Evolutionary conservation across 129 eudicot species (phyloP).

Genomic region (Scalesia atractyloides): DNA sequence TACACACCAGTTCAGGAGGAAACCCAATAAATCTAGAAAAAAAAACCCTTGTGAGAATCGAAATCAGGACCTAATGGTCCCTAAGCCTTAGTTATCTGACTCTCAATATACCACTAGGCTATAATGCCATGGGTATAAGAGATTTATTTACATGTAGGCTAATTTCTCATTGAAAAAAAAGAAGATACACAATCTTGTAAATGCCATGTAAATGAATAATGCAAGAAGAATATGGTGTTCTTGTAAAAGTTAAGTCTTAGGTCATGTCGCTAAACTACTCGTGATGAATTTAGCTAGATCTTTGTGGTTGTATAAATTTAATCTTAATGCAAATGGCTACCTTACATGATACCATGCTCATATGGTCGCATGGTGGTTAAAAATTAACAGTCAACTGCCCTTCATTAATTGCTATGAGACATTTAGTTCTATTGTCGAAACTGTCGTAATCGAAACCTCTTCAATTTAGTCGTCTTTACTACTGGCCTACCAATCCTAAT

Average conservation of each 20-base stretch:
- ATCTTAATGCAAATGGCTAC: not conserved
- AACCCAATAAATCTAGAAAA: too few species aligned
- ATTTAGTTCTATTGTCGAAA: not conserved
- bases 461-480: not conserved
- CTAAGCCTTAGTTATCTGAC: too few species aligned
- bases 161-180: too few species aligned
- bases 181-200: too few species aligned
- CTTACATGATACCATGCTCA: not conserved
- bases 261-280: not conserved
- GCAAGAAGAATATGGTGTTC: too few species aligned
- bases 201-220: too few species aligned
- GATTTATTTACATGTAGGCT: too few species aligned
- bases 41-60: too few species aligned
- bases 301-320: not conserved
- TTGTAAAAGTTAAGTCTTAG: not conserved
- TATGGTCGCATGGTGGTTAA: not conserved
- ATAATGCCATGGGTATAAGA: too few species aligned
- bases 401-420: not conserved
- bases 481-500: not conserved
- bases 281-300: not conserved
- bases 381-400: not conserved
- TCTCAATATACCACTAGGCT: too few species aligned
- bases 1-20: too few species aligned
- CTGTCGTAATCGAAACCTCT: not conserved
- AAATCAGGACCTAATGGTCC: too few species aligned